A percentile compares a stretch with the other conserved stretches of the same genome.
phyloP scores from a whole-genome alignment of 2,329 filamentous ascomycete genomes.

The Pseudogymnoascus pannorum region DNA sequence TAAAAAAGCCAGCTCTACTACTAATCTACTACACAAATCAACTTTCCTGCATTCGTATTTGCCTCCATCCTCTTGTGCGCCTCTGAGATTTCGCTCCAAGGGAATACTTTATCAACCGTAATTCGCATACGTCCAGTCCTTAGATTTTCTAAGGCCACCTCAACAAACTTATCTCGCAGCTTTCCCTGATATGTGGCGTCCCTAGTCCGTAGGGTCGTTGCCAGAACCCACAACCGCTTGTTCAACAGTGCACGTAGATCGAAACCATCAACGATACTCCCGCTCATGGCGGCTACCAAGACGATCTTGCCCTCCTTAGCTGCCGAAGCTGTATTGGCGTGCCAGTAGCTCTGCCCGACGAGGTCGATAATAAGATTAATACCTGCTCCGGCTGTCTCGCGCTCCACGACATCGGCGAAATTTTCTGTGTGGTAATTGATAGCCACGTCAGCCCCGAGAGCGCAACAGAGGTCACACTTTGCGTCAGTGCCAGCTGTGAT shows the following conservation, averaged over 20 bases:
- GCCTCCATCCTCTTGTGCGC: conserved; percentile 67
- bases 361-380: conserved; percentile 86
- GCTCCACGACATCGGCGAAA: conserved; percentile 39
- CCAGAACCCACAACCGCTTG: conserved; percentile 75
- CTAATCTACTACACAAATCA: conserved; percentile 49
- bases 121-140: conserved; percentile 67
- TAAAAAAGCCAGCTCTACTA: no score
- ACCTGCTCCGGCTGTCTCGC: conserved; percentile 65
- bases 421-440: conserved; percentile 17
- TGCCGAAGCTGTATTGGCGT: conserved; percentile 67
- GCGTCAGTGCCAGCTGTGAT: conserved; percentile 74
- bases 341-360: conserved; percentile 72
- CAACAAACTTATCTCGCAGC: conserved; percentile 62
- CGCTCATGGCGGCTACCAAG: conserved; percentile 66
- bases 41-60: conserved; percentile 65
- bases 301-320: conserved; percentile 73
- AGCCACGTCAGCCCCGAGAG: conserved; percentile 13
- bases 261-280: conserved; percentile 56
- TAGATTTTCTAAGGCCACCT: conserved; percentile 70
- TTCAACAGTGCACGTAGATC: conserved; percentile 65
- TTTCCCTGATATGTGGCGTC: conserved; percentile 71
- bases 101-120: conserved; percentile 72
- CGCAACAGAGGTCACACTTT: conserved; percentile 61
- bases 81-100: conserved; percentile 67
- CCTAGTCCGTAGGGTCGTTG: conserved; percentile 73